Evolutionary conservation across 345 rosid species (phyloP), one percentile per base, ranked within the genome.

Genomic region (Ceriops tagal): DNA sequence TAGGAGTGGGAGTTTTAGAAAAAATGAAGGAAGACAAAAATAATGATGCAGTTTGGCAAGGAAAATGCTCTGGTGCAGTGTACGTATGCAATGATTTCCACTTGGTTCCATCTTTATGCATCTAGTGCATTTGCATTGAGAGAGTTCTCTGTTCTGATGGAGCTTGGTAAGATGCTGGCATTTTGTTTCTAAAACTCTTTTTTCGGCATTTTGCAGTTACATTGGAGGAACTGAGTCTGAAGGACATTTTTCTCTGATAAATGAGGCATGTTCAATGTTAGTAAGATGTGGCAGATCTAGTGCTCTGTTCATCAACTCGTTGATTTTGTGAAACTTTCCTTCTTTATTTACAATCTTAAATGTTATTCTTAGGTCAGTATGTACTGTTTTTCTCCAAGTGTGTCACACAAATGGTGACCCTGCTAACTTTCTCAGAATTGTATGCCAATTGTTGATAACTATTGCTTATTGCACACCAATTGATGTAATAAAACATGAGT

Each of bases 11-110:
- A 31, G 87, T 87, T 58, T 57, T 90, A 8, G 89, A 83, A 71
- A 80, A 80, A 80, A 75, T 95, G 99, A 87, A 83, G 65, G 89
- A 69, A 74, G 89, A 85, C 57, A 95, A 95, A 71, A 74, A 67
- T 53, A 95, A 84, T 46, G 96, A 95, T 80, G 89, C 61, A 62
- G 72, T 7, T 74, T 95, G 99, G 99, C 88, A 87, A 82, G 99
- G 97, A 66, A 95, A 88, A 87, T 95, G 99, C 74, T 95, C 99
- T 60, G 97, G 97, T 87, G 87, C 97, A 84, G 96, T 95, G 99
- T 92, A 92, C 75, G 99, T 95, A 66, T 80, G 37, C 79, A 78
- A 62, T 65, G 66, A 30, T 67, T 65, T 62, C 64, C 51, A 58
- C 49, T 4, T 3, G 11, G 11, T 39, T 64, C 49, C 47, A 6